Evolutionary conservation across 768 basidiomycete species (phyloP), one percentile per base, ranked within the genome.

Genomic region (Psilocybe subaeruginosa): DNA sequence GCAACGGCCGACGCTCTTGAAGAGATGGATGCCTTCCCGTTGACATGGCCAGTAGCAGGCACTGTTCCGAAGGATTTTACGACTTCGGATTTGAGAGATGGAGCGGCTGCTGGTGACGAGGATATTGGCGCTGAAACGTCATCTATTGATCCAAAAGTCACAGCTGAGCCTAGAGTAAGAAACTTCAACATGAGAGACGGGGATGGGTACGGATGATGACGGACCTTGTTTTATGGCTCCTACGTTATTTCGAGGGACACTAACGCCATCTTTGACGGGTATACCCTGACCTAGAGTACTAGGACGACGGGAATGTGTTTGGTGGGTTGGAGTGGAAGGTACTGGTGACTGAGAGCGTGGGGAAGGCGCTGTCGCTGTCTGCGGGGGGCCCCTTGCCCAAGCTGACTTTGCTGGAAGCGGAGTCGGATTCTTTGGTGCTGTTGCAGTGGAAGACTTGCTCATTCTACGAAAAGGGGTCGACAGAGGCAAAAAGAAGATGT

Each of bases 111-210:
- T 37, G 93, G 92, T 8, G 92, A 93, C 49, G 92, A 90, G 37
- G 93, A 91, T 68, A 94, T 88, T 62, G 89, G 83, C 56, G 92
- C 87, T 60, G 82, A 76, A 66, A 82, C 84, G 75, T 93, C 91
- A 77, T 93, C 90, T 82, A 95, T 92, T 50, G 93, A 93, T 68
- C 95, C 95, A 79, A 96, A 95, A 53, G 90, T 91, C 66, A 97
- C 88, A 55, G 84, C 78, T 59, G 87, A 85, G 68, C 83, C 86
- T 91, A 64, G 49, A 53, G 53, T 52, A 64, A 45, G 11, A 63
- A 19, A 54, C 48, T 49, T 62, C 43, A 47, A n/a, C 19, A 53
- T 4, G 9, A 14, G 23, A 63, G 57, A 16, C 27, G 67, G 56
- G 55, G 53, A 23, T 64, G 48, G 60, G 30, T 48, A 37, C 51